Percentiles rank a stretch among this genome's conserved stretches.
These are phyloP conservation scores for Venturia effusa DNA, from an alignment of 2,329 filamentous ascomycete species.

Conservation along the genomic window DNA sequence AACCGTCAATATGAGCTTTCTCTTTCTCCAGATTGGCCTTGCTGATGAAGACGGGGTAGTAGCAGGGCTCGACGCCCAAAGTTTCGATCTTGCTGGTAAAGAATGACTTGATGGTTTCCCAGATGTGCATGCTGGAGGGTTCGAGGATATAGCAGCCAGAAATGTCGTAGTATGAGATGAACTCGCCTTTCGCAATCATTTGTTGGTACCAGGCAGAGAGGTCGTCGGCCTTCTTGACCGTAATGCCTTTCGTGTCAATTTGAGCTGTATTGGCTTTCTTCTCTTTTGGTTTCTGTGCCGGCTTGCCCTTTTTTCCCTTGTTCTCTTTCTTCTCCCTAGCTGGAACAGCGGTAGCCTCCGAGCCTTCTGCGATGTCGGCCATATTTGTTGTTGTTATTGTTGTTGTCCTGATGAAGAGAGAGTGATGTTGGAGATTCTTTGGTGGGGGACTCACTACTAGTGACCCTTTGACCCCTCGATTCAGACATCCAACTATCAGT, in stretches of 20 bases:
- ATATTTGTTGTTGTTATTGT: not conserved
- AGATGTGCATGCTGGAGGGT: constrained; percentile 53
- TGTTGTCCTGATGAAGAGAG: too few relatives aligned
- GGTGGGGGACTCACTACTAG: not conserved
- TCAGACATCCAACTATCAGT: too few relatives aligned
- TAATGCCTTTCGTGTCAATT: constrained; percentile 52
- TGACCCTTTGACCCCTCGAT: too few relatives aligned
- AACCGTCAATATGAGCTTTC: constrained; percentile 95
- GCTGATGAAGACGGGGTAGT: constrained; percentile 93
- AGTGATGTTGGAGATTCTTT: not conserved
- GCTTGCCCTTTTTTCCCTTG: constrained; percentile 14
- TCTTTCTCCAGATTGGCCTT: constrained; percentile 75
- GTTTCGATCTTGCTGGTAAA: constrained; percentile 65
- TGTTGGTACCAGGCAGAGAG: constrained; percentile 94
- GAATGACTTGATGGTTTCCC: constrained; percentile 53
- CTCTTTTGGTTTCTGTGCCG: constrained; percentile 30
- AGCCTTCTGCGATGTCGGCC: not conserved
- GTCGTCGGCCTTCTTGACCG: constrained; percentile 72
- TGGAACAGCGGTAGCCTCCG: not conserved
- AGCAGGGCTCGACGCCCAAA: constrained; percentile 67
- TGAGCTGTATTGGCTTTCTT: constrained; percentile 41
- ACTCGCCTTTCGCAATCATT: constrained; percentile 89
- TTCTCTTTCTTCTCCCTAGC: constrained; percentile 8
- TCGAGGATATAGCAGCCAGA: constrained; percentile 94
- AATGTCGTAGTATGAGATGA: constrained; percentile 97